These are phyloP conservation scores for Bruguiera hainesii DNA, from an alignment of 441 rosid genomes.

Conservation along the genomic window DNA sequence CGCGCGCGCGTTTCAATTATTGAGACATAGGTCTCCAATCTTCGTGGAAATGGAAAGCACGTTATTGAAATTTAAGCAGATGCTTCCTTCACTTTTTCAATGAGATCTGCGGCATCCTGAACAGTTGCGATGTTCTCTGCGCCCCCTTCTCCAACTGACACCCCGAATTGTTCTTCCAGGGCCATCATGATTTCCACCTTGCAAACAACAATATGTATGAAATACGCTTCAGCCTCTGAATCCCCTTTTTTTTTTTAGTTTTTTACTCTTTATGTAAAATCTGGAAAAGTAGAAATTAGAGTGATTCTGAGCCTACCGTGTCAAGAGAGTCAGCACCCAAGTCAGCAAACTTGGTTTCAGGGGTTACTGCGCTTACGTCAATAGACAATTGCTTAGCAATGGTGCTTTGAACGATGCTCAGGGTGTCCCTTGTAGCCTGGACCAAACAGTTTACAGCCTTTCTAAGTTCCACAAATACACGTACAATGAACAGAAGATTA, in stretches of 20 bases:
- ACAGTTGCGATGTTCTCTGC: constrained; percentile 57
- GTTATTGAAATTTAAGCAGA: constrained; percentile 13
- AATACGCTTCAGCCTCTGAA: not conserved
- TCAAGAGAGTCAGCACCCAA: constrained; percentile 75
- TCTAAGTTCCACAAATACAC: not conserved
- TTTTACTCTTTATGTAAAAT: no score
- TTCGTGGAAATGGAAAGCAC: not conserved
- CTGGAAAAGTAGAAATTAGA: not conserved
- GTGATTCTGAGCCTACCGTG: constrained; percentile 34
- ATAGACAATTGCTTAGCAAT: constrained; percentile 62
- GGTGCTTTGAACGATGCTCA: constrained; percentile 49
- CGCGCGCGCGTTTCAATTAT: no score
- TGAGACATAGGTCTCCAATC: not conserved
- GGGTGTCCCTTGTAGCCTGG: constrained; percentile 50
- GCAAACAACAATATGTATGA: not conserved
- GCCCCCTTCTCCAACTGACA: constrained; percentile 57
- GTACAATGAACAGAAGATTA: not conserved
- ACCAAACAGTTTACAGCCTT: not conserved
- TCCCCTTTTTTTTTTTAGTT: no score
- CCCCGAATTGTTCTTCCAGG: constrained; percentile 58
- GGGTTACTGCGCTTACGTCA: constrained; percentile 45
- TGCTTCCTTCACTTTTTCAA: constrained; percentile 49
- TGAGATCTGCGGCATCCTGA: constrained; percentile 65
- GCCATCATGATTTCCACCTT: constrained; percentile 72
- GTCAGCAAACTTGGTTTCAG: constrained; percentile 59